Percentiles rank a stretch among this genome's conserved stretches.
phyloP scores from a whole-genome alignment of 2,329 filamentous ascomycete species.

The Fonsecaea pugnacius region DNA sequence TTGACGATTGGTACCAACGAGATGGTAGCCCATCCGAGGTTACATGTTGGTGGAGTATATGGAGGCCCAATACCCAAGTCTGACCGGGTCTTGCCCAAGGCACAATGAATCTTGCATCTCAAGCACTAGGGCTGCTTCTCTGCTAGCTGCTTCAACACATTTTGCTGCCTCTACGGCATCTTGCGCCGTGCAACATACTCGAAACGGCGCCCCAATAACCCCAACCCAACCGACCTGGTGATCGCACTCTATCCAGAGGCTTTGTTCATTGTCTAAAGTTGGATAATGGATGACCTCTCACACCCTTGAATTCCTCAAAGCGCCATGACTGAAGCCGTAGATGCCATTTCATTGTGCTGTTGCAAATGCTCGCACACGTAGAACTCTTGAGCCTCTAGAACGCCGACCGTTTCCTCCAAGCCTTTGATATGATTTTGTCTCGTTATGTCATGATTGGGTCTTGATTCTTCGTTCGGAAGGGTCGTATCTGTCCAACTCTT shows the following conservation, averaged over 20 bases:
- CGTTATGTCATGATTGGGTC: conserved; percentile 20
- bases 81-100: not conserved
- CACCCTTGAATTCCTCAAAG: not conserved
- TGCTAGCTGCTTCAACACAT: not conserved
- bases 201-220: not conserved
- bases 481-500: conserved; percentile 29
- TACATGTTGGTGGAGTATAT: conserved; percentile 55
- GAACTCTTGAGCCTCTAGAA: not conserved
- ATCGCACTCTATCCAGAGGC: not conserved
- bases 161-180: not conserved
- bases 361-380: not conserved
- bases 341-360: not conserved
- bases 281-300: not conserved
- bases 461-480: conserved; percentile 34
- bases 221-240: not conserved
- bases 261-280: not conserved
- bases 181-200: not conserved
- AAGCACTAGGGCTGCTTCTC: not conserved
- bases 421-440: not conserved
- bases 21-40: conserved; percentile 50
- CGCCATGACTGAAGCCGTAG: not conserved
- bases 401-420: not conserved
- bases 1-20: conserved; percentile 53
- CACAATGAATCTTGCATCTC: not conserved
- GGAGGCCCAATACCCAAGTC: conserved; percentile 36